Evolutionary conservation across 495 filamentous ascomycete species (phyloP).

Genomic region (Penicillium taxi): DNA sequence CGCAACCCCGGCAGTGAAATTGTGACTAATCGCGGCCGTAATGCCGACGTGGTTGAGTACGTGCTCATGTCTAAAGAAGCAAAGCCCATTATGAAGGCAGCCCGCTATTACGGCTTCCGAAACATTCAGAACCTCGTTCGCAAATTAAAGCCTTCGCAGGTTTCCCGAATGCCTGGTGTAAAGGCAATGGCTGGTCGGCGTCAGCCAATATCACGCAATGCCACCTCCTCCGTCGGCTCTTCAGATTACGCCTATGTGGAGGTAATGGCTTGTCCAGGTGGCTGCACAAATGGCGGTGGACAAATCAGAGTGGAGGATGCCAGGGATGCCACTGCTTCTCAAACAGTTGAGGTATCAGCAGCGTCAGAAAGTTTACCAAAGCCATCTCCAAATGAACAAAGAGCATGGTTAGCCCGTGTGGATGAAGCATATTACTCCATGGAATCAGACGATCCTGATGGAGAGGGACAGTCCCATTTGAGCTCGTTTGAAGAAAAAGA

Average conservation of each 20-base stretch:
- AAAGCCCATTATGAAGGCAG: constrained; percentile 63
- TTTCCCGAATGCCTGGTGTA: constrained; percentile 68
- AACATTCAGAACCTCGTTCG: constrained; percentile 97
- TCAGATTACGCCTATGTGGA: constrained; percentile 82
- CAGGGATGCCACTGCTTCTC: constrained; percentile 17
- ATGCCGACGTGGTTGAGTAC: constrained; percentile 85
- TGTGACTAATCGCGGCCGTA: constrained; percentile 65
- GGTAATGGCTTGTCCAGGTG: constrained; percentile 97
- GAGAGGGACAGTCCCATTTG: constrained; percentile 6
- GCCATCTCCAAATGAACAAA: constrained; percentile 64
- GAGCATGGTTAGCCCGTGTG: constrained; percentile 74
- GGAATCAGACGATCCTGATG: constrained; percentile 45
- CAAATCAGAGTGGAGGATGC: constrained; percentile 86
- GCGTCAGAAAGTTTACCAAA: constrained; percentile 33
- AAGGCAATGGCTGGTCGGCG: constrained; percentile 38
- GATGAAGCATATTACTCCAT: constrained; percentile 94
- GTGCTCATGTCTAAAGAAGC: constrained; percentile 47
- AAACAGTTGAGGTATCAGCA: constrained; percentile 4
- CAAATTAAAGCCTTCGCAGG: constrained; percentile 69
- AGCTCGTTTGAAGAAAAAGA: constrained; percentile 25
- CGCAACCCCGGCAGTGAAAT: constrained; percentile 61
- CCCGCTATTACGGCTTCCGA: constrained; percentile 90
- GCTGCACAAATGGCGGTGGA: constrained; percentile 94
- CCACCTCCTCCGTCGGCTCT: constrained; percentile 23
- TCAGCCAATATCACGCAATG: constrained; percentile 28